Evolutionary conservation across 345 rosid species (phyloP).

Genomic region (Chamaenerion angustifolium): DNA sequence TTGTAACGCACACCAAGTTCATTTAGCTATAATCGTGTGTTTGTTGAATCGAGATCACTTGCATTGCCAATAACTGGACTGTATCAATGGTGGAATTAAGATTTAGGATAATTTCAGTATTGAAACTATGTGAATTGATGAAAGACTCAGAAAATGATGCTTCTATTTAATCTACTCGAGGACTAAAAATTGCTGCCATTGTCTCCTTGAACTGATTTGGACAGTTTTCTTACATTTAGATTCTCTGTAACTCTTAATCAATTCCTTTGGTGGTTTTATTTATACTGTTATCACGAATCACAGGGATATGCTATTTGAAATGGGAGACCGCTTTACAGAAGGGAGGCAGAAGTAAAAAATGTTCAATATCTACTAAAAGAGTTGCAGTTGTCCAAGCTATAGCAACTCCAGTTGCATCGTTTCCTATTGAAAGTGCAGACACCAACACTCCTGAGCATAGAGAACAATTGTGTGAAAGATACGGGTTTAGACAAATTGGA

Average conservation of each 20-base stretch:
- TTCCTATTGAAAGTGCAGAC: slow-evolving; percentile 42
- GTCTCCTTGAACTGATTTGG: too few species aligned
- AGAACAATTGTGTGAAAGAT: slow-evolving; percentile 53
- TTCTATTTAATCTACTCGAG: background rate
- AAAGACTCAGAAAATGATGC: background rate
- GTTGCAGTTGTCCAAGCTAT: slow-evolving; percentile 38
- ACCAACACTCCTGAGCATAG: slow-evolving; percentile 44
- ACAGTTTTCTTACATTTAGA: background rate
- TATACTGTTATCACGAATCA: slow-evolving; percentile 12
- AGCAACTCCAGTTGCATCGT: slow-evolving; percentile 49
- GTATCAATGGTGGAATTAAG: background rate
- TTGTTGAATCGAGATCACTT: background rate
- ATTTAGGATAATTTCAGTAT: background rate
- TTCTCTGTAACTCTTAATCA: background rate
- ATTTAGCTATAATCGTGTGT: background rate
- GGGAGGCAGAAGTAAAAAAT: slow-evolving; percentile 19
- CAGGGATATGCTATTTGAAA: slow-evolving; percentile 38
- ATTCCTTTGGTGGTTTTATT: slow-evolving; percentile 3
- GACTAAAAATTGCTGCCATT: background rate
- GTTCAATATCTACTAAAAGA: slow-evolving; percentile 19
- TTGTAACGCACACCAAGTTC: background rate
- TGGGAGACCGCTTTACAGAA: slow-evolving; percentile 27
- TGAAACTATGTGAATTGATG: background rate
- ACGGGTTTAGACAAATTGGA: slow-evolving; percentile 82
- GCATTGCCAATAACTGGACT: background rate